phyloP scores from a whole-genome alignment of 116 monocot species.

The Dioscorea cayenensis region DNA sequence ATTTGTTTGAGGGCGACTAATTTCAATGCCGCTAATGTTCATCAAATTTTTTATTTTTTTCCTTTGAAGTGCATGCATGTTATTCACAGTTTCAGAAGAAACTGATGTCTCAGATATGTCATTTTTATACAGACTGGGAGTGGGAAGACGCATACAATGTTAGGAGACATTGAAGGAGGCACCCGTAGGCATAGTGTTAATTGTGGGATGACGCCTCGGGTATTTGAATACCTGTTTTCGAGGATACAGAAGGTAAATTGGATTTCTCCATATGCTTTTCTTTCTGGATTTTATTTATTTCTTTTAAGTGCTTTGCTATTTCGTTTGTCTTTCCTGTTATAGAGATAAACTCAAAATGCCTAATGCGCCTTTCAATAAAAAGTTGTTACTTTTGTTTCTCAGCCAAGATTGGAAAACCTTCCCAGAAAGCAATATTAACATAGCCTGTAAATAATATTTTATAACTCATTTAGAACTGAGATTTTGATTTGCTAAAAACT shows the following conservation, averaged over 20 bases:
- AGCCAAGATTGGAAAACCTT: too few species aligned
- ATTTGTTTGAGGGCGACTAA: not conserved
- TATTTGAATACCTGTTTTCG: slow-evolving; percentile 89
- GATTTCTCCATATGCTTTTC: not conserved
- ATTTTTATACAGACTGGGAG: slow-evolving; percentile 70
- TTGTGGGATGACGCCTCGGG: slow-evolving; percentile 95
- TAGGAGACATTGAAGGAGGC: slow-evolving; percentile 94
- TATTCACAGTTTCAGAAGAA: not conserved
- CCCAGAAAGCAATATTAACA: too few species aligned
- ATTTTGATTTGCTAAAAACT: too few species aligned
- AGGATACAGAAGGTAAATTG: slow-evolving; percentile 82
- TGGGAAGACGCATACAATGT: slow-evolving; percentile 96
- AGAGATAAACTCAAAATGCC: too few species aligned
- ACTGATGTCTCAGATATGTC: not conserved
- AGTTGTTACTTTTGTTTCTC: too few species aligned
- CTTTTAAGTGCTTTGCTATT: too few species aligned
- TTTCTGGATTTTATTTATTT: not conserved
- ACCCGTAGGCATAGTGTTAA: slow-evolving; percentile 80
- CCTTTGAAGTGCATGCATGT: not conserved
- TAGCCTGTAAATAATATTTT: too few species aligned
- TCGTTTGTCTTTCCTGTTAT: too few species aligned
- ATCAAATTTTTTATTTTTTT: too few species aligned
- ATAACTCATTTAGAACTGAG: too few species aligned
- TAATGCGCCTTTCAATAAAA: too few species aligned
- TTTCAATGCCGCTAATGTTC: not conserved